phyloP scores from a whole-genome alignment of 1,284 basidiomycete genomes.

The Waitea zeae region DNA sequence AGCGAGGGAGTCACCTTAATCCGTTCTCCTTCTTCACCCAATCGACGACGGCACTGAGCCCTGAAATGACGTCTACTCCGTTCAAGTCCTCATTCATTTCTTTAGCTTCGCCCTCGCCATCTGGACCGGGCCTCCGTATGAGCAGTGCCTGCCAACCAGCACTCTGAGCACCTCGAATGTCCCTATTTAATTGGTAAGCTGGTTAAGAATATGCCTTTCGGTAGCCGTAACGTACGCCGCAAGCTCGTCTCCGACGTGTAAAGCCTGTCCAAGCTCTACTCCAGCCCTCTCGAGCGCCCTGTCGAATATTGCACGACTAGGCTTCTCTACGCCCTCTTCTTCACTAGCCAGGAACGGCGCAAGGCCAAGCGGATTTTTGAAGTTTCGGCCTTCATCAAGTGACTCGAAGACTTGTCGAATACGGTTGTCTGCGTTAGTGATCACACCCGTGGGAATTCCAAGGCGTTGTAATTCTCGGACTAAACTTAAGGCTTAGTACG shows the following conservation, averaged over 20 bases:
- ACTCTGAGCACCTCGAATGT: slow-evolving; percentile 43
- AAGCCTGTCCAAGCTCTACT: slow-evolving; percentile 21
- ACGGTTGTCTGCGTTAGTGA: slow-evolving; percentile 10
- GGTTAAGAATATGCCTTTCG: no score
- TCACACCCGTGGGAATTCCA: background rate
- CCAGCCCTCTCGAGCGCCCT: slow-evolving; percentile 17
- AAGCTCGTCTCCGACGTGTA: slow-evolving; percentile 63
- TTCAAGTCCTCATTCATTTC: slow-evolving; percentile 21
- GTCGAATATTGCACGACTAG: slow-evolving; percentile 36
- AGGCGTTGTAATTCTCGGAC: background rate
- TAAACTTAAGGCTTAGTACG: background rate
- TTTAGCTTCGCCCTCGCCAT: slow-evolving; percentile 30
- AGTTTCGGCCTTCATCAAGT: slow-evolving; percentile 17
- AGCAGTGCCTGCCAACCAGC: slow-evolving; percentile 45
- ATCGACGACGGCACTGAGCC: slow-evolving; percentile 22
- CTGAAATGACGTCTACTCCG: slow-evolving; percentile 20
- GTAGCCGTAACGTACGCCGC: slow-evolving; percentile 26
- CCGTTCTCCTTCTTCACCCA: no score
- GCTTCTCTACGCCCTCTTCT: slow-evolving; percentile 51
- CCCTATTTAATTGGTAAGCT: no score
- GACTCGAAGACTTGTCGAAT: slow-evolving; percentile 30
- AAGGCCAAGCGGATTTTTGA: slow-evolving; percentile 33
- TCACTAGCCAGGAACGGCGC: slow-evolving; percentile 45
- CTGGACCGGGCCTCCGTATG: slow-evolving; percentile 28
- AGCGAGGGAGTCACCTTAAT: no score